These are phyloP conservation scores for Aspergillus neoniger DNA, from an alignment of 2,329 filamentous ascomycete genomes.

Conservation along the genomic window DNA sequence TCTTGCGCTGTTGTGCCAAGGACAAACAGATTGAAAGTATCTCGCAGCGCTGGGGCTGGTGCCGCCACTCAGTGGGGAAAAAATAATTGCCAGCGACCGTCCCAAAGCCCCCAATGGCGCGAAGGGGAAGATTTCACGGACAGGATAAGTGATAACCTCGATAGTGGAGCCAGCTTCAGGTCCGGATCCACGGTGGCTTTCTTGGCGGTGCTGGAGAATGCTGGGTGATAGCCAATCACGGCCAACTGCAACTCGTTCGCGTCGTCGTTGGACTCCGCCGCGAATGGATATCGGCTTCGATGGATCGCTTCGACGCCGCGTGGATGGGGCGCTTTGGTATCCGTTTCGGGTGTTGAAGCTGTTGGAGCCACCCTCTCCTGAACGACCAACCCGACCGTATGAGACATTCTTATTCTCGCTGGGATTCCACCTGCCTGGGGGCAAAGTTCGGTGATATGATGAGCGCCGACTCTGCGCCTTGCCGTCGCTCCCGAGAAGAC, in stretches of 20 bases:
- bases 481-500: background rate
- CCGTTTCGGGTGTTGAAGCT: constrained; percentile 1
- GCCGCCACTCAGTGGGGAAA: constrained; percentile 1
- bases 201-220: constrained; percentile 13
- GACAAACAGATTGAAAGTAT: background rate
- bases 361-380: background rate
- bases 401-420: constrained; percentile 1
- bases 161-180: background rate
- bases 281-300: background rate
- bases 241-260: background rate
- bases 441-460: background rate
- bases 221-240: background rate
- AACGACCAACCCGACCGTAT: background rate
- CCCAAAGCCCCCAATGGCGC: background rate
- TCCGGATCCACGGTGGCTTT: constrained; percentile 10
- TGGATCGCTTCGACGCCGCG: constrained; percentile 5
- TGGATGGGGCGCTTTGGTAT: constrained; percentile 1
- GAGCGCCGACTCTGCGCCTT: background rate
- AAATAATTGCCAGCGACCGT: background rate
- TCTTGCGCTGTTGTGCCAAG: background rate
- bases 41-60: background rate
- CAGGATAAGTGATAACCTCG: background rate
- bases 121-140: background rate
- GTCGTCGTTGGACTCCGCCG: constrained; percentile 3
- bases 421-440: background rate